These are phyloP conservation scores for Solanum lycopersicoides DNA, from an alignment of 257 asterid species.

Conservation along the genomic window DNA sequence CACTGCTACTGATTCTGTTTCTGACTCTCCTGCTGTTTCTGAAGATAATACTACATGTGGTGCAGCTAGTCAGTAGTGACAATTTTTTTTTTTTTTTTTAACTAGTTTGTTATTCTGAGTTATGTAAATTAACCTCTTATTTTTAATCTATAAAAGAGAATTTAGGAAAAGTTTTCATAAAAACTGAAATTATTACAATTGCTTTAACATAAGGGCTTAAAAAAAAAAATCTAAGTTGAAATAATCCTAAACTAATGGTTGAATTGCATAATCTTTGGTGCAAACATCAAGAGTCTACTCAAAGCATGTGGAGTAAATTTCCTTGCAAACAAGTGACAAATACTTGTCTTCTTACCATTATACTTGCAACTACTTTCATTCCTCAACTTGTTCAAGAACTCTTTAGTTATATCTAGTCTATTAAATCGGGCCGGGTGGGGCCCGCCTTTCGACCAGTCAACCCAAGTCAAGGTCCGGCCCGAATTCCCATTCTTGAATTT, in stretches of 20 bases:
- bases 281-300: constrained; percentile 53
- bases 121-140: constrained; percentile 19
- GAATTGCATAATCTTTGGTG: constrained; percentile 70
- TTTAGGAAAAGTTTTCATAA: background rate
- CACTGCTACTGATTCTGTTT: constrained; percentile 34
- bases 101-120: background rate
- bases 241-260: background rate
- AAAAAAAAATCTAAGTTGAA: background rate
- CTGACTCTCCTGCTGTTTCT: constrained; percentile 68
- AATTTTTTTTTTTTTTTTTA: background rate
- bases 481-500: constrained; percentile 34
- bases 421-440: constrained; percentile 55
- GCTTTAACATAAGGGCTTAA: too few species aligned
- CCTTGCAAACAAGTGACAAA: constrained; percentile 79
- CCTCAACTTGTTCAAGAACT: constrained; percentile 45
- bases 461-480: constrained; percentile 60
- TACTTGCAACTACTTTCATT: constrained; percentile 39
- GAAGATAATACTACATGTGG: constrained; percentile 45
- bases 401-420: constrained; percentile 29
- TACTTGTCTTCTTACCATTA: constrained; percentile 43
- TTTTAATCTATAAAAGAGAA: background rate
- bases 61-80: constrained; percentile 33
- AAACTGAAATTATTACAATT: too few species aligned
- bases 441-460: constrained; percentile 80
- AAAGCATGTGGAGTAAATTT: constrained; percentile 49